Conservation (phyloP, 2,329 filamentous ascomycete genomes). For the Geosmithia morbida region DNA sequence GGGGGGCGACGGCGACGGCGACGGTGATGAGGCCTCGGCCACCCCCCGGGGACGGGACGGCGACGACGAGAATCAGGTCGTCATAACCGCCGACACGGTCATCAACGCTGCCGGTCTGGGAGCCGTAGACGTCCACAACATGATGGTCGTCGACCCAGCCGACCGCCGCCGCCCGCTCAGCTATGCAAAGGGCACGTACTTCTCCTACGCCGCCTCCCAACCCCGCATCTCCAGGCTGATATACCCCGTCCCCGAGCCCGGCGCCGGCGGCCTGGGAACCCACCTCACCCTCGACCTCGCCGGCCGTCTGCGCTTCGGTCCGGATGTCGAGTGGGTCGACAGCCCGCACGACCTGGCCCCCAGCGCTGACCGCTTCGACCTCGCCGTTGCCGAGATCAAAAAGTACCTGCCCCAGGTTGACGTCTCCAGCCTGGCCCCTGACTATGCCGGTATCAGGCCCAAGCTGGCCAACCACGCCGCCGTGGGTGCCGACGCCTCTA, state of each 20-base stretch:
- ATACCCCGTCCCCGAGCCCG: slow-evolving; percentile 76
- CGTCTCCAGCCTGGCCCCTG: slow-evolving; percentile 48
- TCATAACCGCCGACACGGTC: slow-evolving; percentile 59
- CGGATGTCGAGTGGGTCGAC: slow-evolving; percentile 88
- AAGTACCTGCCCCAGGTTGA: slow-evolving; percentile 68
- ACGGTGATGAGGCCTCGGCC: slow-evolving; percentile 25
- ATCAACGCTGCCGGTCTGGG: slow-evolving; percentile 78
- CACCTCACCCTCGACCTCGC: slow-evolving; percentile 84
- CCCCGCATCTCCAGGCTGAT: slow-evolving; percentile 60
- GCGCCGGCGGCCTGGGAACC: slow-evolving; percentile 74
- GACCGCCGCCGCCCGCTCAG: slow-evolving; percentile 44
- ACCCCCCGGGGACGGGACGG: slow-evolving; percentile 24
- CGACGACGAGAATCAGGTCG: slow-evolving; percentile 29
- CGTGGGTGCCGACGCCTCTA: slow-evolving; percentile 41
- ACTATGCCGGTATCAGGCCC: slow-evolving; percentile 86
- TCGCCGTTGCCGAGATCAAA: slow-evolving; percentile 61
- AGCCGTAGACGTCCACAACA: slow-evolving; percentile 66
- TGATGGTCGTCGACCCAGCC: slow-evolving; percentile 44
- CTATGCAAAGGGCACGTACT: slow-evolving; percentile 95
- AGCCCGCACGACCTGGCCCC: slow-evolving; percentile 55
- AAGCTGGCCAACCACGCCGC: slow-evolving; percentile 54
- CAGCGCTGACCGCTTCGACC: slow-evolving; percentile 44
- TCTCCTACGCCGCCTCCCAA: slow-evolving; percentile 55
- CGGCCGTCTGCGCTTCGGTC: slow-evolving; percentile 78
- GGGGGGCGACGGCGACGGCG: slow-evolving; percentile 23